phyloP scores from a whole-genome alignment of 2,329 filamentous ascomycete species.

The Gyromitra esculenta region DNA sequence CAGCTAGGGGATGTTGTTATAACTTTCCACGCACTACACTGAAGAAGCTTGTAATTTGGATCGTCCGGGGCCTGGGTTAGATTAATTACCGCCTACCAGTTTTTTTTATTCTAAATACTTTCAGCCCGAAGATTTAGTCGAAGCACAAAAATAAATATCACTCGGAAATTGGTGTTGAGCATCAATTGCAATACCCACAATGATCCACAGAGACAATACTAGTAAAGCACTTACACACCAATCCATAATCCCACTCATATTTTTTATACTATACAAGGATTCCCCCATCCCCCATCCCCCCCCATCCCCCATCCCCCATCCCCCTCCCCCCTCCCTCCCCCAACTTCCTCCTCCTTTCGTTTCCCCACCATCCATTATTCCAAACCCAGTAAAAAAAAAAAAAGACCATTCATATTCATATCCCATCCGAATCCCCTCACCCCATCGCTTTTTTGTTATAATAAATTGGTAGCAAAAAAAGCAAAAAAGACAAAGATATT shows the following conservation, averaged over 20 bases:
- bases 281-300: neutral
- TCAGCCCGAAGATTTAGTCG: no score
- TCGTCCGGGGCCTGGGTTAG: no score
- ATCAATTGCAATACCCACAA: no score
- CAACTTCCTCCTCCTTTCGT: neutral
- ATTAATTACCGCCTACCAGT: no score
- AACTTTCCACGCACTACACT: no score
- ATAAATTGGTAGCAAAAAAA: neutral
- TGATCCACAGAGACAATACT: no score
- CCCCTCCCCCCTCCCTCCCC: neutral
- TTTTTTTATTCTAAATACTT: no score
- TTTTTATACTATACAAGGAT: constrained; percentile 35
- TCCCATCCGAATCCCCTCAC: neutral
- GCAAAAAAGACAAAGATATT: neutral
- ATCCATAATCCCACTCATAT: constrained; percentile 26
- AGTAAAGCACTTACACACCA: neutral
- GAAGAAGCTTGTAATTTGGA: no score
- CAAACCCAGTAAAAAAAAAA: neutral
- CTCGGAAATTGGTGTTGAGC: no score
- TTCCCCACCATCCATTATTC: constrained; percentile 18
- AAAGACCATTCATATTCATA: neutral
- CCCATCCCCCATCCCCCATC: neutral
- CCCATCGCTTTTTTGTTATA: neutral
- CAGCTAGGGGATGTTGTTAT: no score
- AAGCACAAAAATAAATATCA: no score